Evolutionary conservation across 345 rosid genomes (phyloP).

Genomic region (Sonneratia alba): DNA sequence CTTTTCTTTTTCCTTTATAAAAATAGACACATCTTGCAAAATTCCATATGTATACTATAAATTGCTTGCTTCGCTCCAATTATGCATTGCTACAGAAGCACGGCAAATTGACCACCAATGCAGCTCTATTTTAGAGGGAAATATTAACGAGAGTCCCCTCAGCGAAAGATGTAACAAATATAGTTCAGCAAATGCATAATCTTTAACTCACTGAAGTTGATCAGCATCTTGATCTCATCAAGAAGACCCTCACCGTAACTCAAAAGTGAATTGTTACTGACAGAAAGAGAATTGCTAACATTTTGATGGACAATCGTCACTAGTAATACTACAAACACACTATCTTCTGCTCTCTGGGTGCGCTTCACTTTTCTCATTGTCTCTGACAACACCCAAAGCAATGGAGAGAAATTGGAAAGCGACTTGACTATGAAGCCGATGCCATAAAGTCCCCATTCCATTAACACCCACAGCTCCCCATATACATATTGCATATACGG

Average conservation of each 20-base stretch:
- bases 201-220: not conserved
- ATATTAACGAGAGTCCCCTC: too few relatives aligned
- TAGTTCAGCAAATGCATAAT: too few relatives aligned
- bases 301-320: not conserved
- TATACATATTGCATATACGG: too few relatives aligned
- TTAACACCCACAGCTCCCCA: not conserved
- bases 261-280: not conserved
- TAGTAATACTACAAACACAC: not conserved
- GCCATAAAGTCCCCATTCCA: conserved; percentile 7
- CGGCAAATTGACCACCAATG: too few relatives aligned
- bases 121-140: too few relatives aligned
- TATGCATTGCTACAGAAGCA: too few relatives aligned
- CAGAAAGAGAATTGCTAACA: not conserved
- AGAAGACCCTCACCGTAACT: not conserved
- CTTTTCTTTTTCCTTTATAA: too few relatives aligned
- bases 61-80: too few relatives aligned
- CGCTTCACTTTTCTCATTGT: conserved; percentile 10
- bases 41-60: too few relatives aligned
- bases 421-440: conserved; percentile 15
- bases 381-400: conserved; percentile 15
- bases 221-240: not conserved
- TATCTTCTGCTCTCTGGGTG: conserved; percentile 4
- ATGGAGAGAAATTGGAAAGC: conserved; percentile 12
- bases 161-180: too few relatives aligned
- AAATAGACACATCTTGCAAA: too few relatives aligned